Evolutionary conservation across 169 alveolate genomes (phyloP), one percentile per base, ranked within the genome.

Genomic region (Eimeria tenella): DNA sequence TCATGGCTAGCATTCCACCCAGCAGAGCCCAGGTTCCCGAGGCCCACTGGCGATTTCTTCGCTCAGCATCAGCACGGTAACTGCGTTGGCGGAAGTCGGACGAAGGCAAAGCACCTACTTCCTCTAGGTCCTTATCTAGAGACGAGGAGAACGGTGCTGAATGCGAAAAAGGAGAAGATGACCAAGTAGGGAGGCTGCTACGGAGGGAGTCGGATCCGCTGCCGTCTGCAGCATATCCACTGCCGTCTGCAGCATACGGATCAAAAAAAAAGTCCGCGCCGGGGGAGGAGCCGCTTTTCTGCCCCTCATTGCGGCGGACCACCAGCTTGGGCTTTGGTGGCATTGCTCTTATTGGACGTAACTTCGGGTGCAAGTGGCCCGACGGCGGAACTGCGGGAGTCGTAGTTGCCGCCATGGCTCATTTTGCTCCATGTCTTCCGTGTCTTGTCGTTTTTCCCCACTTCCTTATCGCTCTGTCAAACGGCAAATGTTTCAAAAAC

Each of bases 1-100:
- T 52, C 91, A 83, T 9, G 42, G 91, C 91, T 49, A 83, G 31
- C 74, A 83, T 17, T 19, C 91, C 62, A n/a, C 91, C 91, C 74
- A 83, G 17, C 60, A 83, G 79, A 5, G 91, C 77, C 77, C 56
- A 31, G 60, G 91, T 83, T 19, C 91, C 63, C 49, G 91, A 83
- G 4, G 25, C 53, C 91, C 79, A 83, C 42, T 83, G 79, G 65
- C 91, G 91, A 60, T 49, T 53, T 31, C 77, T 60, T 62, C 56
- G 77, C 65, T 62, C 91, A 10, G 79, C 91, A 13, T 62, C 77
- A 17, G 60, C 56, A 4, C 77, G 91, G 79, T 17, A 31, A 31
- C 74, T 83, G 17, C 91, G 77, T 19, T 58, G 60, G 63, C 91
- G 79, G 52, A 83, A 31, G n/a, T 62, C 42, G 63, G 79, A 31